phyloP scores from a whole-genome alignment of 2,329 filamentous ascomycete genomes.

The Ophiostoma himal-ulmi region DNA sequence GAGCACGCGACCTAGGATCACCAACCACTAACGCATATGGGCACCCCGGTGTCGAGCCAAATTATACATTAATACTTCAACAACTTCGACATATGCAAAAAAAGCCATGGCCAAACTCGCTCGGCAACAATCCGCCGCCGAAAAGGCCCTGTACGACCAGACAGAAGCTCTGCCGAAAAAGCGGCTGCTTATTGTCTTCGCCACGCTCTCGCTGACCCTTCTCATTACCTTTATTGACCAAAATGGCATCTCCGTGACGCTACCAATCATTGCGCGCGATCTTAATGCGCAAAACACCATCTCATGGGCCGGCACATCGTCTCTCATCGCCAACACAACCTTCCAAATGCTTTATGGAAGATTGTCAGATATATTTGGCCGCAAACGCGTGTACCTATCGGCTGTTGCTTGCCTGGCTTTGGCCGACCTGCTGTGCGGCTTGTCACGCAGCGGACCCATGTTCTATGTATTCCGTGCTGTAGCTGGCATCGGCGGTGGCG shows the following conservation, averaged over 20 bases:
- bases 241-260: slow-evolving; percentile 47
- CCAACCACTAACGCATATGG: neutral
- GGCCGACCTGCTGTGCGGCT: slow-evolving; percentile 54
- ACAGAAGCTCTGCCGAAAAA: slow-evolving; percentile 50
- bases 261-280: slow-evolving; percentile 44
- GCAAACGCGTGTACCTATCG: slow-evolving; percentile 52
- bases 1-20: neutral
- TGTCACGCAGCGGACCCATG: slow-evolving; percentile 50
- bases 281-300: slow-evolving; percentile 45
- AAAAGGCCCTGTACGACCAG: slow-evolving; percentile 34
- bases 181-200: slow-evolving; percentile 47
- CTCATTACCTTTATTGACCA: slow-evolving; percentile 54
- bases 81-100: neutral
- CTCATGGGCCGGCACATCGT: slow-evolving; percentile 50
- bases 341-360: slow-evolving; percentile 61
- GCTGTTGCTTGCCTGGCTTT: slow-evolving; percentile 49
- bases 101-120: slow-evolving; percentile 13
- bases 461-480: slow-evolving; percentile 57
- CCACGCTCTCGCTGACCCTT: slow-evolving; percentile 46
- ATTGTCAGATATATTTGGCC: slow-evolving; percentile 55
- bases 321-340: slow-evolving; percentile 52
- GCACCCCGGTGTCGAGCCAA: neutral
- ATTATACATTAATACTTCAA: neutral
- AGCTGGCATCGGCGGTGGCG: slow-evolving; percentile 57
- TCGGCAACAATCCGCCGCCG: slow-evolving; percentile 23